A percentile compares a stretch with the other conserved stretches of the same genome.
These are phyloP conservation scores for Cetraspora pellucida DNA, from an alignment of 192 early-diverging fungal genomes.

Conservation along the genomic window DNA sequence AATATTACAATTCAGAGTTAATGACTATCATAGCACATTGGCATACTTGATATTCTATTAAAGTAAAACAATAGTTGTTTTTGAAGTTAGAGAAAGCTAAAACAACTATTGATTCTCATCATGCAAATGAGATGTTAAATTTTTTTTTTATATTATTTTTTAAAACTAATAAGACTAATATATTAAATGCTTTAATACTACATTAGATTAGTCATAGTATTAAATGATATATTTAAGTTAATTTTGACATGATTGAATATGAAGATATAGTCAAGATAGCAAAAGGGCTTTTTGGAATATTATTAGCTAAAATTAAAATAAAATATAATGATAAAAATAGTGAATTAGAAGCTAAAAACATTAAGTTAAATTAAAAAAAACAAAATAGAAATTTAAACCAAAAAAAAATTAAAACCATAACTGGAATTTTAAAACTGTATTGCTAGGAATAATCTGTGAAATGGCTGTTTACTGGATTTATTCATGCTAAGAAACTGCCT, in stretches of 20 bases:
- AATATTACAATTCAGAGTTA: conserved; percentile 7
- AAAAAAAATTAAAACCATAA: conserved; percentile 4
- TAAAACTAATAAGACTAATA: neutral
- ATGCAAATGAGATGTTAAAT: too few species aligned
- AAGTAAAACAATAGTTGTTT: too few species aligned
- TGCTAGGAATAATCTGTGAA: neutral
- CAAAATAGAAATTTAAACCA: too few species aligned
- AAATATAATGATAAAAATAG: neutral
- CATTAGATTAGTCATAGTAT: neutral
- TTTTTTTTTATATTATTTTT: neutral
- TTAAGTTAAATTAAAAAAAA: neutral
- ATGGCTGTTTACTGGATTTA: neutral
- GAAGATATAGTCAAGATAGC: neutral
- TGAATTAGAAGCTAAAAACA: neutral
- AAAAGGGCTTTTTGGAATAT: neutral
- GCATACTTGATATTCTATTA: neutral
- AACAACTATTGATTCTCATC: too few species aligned
- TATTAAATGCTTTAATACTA: neutral
- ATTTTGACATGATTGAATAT: neutral
- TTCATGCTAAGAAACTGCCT: neutral
- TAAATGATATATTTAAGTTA: conserved; percentile 8
- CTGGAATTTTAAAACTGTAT: neutral
- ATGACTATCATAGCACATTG: neutral
- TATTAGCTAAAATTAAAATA: conserved; percentile 8
- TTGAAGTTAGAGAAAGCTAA: too few species aligned